Evolutionary conservation across 2,329 filamentous ascomycete genomes (phyloP).

Genomic region (Chalaropsis thielavioides): DNA sequence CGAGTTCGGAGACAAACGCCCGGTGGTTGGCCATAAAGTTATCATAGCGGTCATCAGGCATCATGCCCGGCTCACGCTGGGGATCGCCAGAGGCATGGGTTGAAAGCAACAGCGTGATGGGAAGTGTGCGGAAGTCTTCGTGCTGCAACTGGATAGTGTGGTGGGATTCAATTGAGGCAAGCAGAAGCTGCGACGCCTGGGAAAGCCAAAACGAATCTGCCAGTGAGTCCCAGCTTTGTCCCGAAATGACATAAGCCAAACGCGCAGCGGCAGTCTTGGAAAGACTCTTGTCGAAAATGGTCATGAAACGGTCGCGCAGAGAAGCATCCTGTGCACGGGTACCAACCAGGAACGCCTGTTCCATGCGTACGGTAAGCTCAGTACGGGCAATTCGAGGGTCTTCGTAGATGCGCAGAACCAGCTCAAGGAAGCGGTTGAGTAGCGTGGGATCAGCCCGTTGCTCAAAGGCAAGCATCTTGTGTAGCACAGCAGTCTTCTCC

Average conservation of each 20-base stretch:
- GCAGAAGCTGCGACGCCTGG: constrained; percentile 82
- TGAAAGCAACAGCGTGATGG: constrained; percentile 57
- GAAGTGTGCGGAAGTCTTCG: constrained; percentile 70
- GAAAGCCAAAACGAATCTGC: constrained; percentile 93
- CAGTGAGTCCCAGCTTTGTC: constrained; percentile 94
- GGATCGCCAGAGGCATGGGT: constrained; percentile 53
- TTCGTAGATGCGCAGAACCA: constrained; percentile 96
- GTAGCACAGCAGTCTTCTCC: constrained; percentile 96
- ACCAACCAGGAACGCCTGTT: constrained; percentile 94
- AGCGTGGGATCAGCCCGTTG: constrained; percentile 68
- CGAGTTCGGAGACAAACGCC: constrained; percentile 69
- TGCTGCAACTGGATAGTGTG: constrained; percentile 60
- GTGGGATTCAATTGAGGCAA: constrained; percentile 81
- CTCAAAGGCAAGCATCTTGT: constrained; percentile 97
- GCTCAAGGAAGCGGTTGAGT: constrained; percentile 81
- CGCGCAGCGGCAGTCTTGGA: constrained; percentile 85
- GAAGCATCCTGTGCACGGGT: constrained; percentile 85
- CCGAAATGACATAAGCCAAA: constrained; percentile 73
- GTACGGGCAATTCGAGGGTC: constrained; percentile 90
- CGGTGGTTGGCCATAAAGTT: constrained; percentile 61
- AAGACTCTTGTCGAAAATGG: constrained; percentile 86
- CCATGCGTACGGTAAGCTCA: constrained; percentile 90
- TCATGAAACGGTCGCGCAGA: constrained; percentile 94
- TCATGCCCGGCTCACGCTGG: constrained; percentile 44
- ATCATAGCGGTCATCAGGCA: constrained; percentile 73